These are phyloP conservation scores for Hypoxylon trugodes DNA, from an alignment of 495 filamentous ascomycete genomes.

Conservation along the genomic window DNA sequence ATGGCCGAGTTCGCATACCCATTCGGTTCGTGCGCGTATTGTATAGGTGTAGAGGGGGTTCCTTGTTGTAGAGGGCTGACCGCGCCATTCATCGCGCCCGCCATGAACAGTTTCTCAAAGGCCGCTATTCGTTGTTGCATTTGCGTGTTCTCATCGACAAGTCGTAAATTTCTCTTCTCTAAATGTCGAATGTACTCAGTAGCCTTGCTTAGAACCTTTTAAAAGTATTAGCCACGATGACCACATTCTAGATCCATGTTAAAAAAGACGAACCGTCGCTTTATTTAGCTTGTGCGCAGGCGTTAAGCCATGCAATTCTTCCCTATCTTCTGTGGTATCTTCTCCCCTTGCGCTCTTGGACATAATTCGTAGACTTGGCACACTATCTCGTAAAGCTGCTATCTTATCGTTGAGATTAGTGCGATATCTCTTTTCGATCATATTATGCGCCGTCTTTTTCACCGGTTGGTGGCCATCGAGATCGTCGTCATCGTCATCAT, in stretches of 20 bases:
- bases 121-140: constrained; percentile 74
- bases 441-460: constrained; percentile 96
- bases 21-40: constrained; percentile 55
- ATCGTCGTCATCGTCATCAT: constrained; percentile 58
- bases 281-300: constrained; percentile 94
- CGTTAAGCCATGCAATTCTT: constrained; percentile 80
- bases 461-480: constrained; percentile 74
- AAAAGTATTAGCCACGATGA: constrained; percentile 21
- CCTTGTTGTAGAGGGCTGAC: constrained; percentile 55
- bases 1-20: constrained; percentile 46
- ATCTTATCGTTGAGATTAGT: constrained; percentile 98
- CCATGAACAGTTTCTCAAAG: constrained; percentile 73
- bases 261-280: constrained; percentile 69
- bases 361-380: constrained; percentile 84
- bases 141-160: constrained; percentile 79
- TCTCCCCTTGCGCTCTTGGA: constrained; percentile 72
- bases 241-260: background rate
- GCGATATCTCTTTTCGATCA: constrained; percentile 96
- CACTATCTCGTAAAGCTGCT: constrained; percentile 84
- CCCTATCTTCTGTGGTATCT: constrained; percentile 73
- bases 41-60: constrained; percentile 54
- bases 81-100: constrained; percentile 64
- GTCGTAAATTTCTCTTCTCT: constrained; percentile 84
- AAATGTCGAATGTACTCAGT: constrained; percentile 95
- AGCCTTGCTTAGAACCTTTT: constrained; percentile 81